phyloP scores from a whole-genome alignment of 2,329 filamentous ascomycete genomes.

The Cryphonectria radicalis region DNA sequence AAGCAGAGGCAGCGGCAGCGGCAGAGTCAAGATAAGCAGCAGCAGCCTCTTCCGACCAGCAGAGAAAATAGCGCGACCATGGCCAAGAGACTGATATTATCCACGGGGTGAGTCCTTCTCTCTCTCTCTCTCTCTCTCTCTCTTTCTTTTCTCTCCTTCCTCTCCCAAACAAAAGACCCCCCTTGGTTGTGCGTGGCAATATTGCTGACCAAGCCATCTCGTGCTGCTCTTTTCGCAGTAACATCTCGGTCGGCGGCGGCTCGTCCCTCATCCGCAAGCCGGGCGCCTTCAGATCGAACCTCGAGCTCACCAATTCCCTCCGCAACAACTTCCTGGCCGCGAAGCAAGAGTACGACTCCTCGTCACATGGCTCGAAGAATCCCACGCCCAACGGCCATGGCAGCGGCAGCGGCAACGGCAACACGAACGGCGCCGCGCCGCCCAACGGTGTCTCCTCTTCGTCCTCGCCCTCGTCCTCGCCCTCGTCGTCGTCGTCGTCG shows the following conservation, averaged over 20 bases:
- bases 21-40: slow-evolving; percentile 15
- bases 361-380: slow-evolving; percentile 28
- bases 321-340: slow-evolving; percentile 80
- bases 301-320: slow-evolving; percentile 88
- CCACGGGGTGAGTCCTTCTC: slow-evolving; percentile 26
- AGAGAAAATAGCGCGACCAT: slow-evolving; percentile 16
- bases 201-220: background rate
- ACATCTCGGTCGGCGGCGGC: slow-evolving; percentile 83
- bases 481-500: too few relatives aligned
- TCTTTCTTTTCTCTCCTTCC: too few relatives aligned
- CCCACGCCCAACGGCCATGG: slow-evolving; percentile 32
- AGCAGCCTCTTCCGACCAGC: background rate
- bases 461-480: too few relatives aligned
- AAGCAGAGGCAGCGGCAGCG: slow-evolving; percentile 17
- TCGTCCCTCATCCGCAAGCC: slow-evolving; percentile 83
- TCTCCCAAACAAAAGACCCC: background rate
- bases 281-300: slow-evolving; percentile 81
- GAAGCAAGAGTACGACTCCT: slow-evolving; percentile 62
- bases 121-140: too few relatives aligned
- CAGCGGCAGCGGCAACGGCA: slow-evolving; percentile 34
- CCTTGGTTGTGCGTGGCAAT: background rate
- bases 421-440: slow-evolving; percentile 16
- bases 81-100: slow-evolving; percentile 28
- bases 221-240: slow-evolving; percentile 48
- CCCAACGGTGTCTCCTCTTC: slow-evolving; percentile 31